These are phyloP conservation scores for Lignosus rhinocerotis DNA, from an alignment of 1,284 basidiomycete species.

Conservation along the genomic window DNA sequence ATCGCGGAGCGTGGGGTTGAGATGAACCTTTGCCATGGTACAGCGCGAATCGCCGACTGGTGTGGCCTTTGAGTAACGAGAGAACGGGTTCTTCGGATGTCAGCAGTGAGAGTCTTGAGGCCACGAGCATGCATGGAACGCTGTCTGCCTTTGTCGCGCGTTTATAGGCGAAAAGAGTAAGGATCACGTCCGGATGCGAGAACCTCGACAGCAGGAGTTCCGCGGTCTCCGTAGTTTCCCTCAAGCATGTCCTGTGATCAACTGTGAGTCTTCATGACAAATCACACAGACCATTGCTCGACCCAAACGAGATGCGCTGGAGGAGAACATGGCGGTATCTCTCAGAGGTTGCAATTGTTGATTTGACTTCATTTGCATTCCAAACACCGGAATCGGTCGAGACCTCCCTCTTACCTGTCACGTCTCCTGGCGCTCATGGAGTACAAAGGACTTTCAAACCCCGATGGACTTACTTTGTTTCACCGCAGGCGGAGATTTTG, in stretches of 20 bases:
- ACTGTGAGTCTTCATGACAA: conserved; percentile 1
- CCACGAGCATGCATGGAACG: conserved; percentile 10
- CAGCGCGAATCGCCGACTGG: not conserved
- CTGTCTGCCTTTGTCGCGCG: conserved; percentile 6
- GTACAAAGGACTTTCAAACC: not conserved
- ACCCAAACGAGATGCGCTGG: not conserved
- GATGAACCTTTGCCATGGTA: conserved; percentile 15
- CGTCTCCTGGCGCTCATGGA: not conserved
- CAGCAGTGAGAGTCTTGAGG: not conserved
- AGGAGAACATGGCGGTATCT: not conserved
- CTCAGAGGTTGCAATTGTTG: not conserved
- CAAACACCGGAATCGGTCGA: not conserved
- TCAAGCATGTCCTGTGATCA: conserved; percentile 21
- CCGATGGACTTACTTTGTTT: not conserved
- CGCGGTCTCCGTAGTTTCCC: conserved; percentile 18
- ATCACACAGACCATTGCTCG: not conserved
- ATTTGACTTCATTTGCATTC: not conserved
- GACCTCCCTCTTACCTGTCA: not conserved
- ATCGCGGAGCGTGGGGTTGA: conserved; percentile 12
- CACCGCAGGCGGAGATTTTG: not conserved
- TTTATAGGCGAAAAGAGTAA: conserved; percentile 2
- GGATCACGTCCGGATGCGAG: conserved; percentile 8
- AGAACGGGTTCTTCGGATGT: conserved; percentile 1
- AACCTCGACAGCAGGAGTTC: conserved; percentile 17
- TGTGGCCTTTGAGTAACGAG: not conserved